phyloP scores from a whole-genome alignment of 352 stramenopile species.

The Pythium brachiatum region DNA sequence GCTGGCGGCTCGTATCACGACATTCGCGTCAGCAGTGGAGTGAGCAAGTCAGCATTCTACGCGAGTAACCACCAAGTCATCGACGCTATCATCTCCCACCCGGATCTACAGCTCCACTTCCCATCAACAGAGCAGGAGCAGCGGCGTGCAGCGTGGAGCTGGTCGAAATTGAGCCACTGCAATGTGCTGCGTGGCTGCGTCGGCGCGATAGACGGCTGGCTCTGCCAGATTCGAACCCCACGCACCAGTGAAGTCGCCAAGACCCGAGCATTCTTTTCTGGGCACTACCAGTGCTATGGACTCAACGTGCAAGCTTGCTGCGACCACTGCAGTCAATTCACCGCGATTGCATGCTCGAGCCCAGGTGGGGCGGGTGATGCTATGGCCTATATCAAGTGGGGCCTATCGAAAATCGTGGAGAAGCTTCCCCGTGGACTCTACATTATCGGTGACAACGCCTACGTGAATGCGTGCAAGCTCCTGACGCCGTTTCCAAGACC shows the following conservation, averaged over 20 bases:
- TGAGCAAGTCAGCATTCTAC: conserved; percentile 9
- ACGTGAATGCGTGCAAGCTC: conserved; percentile 3
- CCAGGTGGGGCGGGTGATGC: background rate
- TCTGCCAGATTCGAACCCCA: conserved; percentile 3
- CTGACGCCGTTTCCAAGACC: conserved; percentile 11
- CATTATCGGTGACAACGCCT: conserved; percentile 12
- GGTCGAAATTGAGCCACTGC: conserved; percentile 1
- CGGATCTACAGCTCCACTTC: conserved; percentile 8
- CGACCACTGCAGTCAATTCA: background rate
- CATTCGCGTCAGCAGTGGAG: conserved; percentile 6
- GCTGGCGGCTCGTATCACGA: conserved; percentile 3
- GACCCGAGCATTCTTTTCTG: background rate
- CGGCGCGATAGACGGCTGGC: conserved; percentile 4
- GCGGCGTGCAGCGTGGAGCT: background rate
- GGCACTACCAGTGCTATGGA: conserved; percentile 6
- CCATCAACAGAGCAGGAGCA: background rate
- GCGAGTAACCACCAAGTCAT: background rate
- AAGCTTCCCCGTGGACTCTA: background rate
- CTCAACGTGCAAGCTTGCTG: conserved; percentile 8
- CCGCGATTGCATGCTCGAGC: too few relatives aligned
- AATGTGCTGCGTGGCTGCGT: background rate
- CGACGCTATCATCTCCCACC: background rate
- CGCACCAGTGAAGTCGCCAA: background rate
- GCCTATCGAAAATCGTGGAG: background rate
- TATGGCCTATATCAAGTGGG: background rate